phyloP scores from a whole-genome alignment of 2,329 filamentous ascomycete genomes.

The Herpotrichia juniperi region DNA sequence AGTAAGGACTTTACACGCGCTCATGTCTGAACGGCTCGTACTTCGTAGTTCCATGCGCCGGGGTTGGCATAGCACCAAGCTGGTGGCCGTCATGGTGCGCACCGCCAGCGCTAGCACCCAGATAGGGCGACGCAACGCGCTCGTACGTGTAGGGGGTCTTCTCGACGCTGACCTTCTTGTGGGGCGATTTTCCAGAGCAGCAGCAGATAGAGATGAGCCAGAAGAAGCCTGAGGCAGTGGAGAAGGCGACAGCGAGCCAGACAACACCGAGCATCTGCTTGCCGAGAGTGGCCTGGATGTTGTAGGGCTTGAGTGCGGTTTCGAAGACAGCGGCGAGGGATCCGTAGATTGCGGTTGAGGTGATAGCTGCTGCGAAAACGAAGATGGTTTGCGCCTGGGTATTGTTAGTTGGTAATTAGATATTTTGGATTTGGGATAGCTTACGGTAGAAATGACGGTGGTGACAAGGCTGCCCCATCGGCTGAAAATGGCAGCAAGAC shows the following conservation, averaged over 20 bases:
- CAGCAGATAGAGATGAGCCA: slow-evolving; percentile 93
- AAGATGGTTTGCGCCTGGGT: slow-evolving; percentile 59
- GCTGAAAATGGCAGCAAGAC: slow-evolving; percentile 82
- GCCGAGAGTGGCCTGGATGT: slow-evolving; percentile 71
- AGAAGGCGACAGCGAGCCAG: slow-evolving; percentile 83
- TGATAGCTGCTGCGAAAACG: slow-evolving; percentile 69
- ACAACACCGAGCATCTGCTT: slow-evolving; percentile 71
- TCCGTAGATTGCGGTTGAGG: slow-evolving; percentile 76
- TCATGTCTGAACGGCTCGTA: slow-evolving; percentile 53
- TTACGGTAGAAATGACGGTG: slow-evolving; percentile 73
- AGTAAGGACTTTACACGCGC: slow-evolving; percentile 23
- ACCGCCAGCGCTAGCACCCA: slow-evolving; percentile 40
- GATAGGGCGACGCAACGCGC: slow-evolving; percentile 54
- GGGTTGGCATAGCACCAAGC: slow-evolving; percentile 9
- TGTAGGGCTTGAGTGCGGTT: slow-evolving; percentile 70
- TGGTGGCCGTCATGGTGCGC: slow-evolving; percentile 22
- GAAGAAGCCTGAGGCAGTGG: slow-evolving; percentile 78
- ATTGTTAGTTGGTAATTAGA: slow-evolving; percentile 13
- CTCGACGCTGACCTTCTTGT: slow-evolving; percentile 57
- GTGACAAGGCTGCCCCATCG: slow-evolving; percentile 82
- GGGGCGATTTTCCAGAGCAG: slow-evolving; percentile 71
- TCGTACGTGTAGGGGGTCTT: slow-evolving; percentile 68
- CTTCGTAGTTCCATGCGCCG: slow-evolving; percentile 27
- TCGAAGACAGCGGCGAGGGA: slow-evolving; percentile 74
- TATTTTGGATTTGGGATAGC: slow-evolving; percentile 51